Percentiles rank a stretch among this genome's conserved stretches.
phyloP scores from a whole-genome alignment of 2,329 filamentous ascomycete genomes.

The Penicillium sp. region DNA sequence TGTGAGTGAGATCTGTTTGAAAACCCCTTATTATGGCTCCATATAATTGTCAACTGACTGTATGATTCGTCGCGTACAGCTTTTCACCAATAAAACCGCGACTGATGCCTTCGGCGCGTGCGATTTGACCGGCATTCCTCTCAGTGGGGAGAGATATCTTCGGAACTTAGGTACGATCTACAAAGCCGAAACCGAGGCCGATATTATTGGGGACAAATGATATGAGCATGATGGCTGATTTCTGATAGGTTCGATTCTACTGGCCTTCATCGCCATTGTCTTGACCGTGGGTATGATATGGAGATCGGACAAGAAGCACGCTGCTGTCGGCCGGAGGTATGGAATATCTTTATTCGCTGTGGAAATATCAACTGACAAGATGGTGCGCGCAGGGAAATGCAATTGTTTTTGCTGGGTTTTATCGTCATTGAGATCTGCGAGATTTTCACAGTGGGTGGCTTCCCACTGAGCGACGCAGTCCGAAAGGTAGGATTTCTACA shows the following conservation, averaged over 20 bases:
- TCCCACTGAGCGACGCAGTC: slow-evolving; percentile 70
- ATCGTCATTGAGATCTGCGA: slow-evolving; percentile 89
- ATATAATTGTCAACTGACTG: slow-evolving; percentile 18
- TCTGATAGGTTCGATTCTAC: slow-evolving; percentile 73
- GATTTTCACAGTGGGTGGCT: slow-evolving; percentile 91
- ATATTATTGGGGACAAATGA: not conserved
- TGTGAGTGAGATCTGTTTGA: slow-evolving; percentile 55
- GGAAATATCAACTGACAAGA: slow-evolving; percentile 15
- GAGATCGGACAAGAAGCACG: slow-evolving; percentile 83
- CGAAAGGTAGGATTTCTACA: slow-evolving; percentile 59
- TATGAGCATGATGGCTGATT: slow-evolving; percentile 16
- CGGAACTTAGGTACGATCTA: slow-evolving; percentile 73
- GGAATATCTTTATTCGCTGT: slow-evolving; percentile 21
- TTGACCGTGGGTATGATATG: slow-evolving; percentile 67
- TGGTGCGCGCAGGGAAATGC: slow-evolving; percentile 74
- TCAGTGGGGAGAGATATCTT: slow-evolving; percentile 65
- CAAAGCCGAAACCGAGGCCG: not conserved
- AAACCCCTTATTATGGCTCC: not conserved
- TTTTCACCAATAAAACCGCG: slow-evolving; percentile 64
- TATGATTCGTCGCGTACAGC: slow-evolving; percentile 45
- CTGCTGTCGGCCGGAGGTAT: slow-evolving; percentile 88
- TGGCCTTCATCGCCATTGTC: slow-evolving; percentile 75
- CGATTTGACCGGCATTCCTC: slow-evolving; percentile 69
- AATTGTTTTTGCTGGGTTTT: slow-evolving; percentile 84
- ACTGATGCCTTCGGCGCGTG: slow-evolving; percentile 67